phyloP scores from a whole-genome alignment of 2,329 filamentous ascomycete genomes.

The Curvularia verruculosa region DNA sequence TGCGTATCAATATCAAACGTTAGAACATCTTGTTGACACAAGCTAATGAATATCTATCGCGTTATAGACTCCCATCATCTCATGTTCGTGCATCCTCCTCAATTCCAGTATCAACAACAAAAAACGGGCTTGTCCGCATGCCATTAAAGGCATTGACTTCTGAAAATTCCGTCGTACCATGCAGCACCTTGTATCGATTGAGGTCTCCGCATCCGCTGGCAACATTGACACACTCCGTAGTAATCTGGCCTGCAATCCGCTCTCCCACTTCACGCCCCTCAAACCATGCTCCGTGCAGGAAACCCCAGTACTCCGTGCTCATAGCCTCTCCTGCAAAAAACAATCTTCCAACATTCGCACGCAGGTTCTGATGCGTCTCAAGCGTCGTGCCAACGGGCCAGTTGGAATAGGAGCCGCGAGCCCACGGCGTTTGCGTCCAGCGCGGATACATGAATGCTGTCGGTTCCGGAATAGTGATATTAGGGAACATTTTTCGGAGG shows the following conservation, averaged over 20 bases:
- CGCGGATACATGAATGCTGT: slow-evolving; percentile 66
- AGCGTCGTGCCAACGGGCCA: slow-evolving; percentile 69
- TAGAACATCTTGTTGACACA: neutral
- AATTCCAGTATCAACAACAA: slow-evolving; percentile 14
- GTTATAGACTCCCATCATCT: neutral
- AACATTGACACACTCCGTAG: slow-evolving; percentile 31
- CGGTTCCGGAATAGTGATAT: slow-evolving; percentile 63
- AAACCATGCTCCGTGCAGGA: slow-evolving; percentile 59
- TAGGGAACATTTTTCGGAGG: slow-evolving; percentile 66
- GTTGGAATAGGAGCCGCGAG: slow-evolving; percentile 69
- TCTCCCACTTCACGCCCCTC: slow-evolving; percentile 43
- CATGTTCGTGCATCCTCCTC: neutral
- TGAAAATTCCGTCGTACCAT: slow-evolving; percentile 37
- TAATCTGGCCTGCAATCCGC: slow-evolving; percentile 39
- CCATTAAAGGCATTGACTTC: slow-evolving; percentile 43
- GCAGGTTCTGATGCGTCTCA: slow-evolving; percentile 70
- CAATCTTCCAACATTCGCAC: slow-evolving; percentile 66
- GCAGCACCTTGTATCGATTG: slow-evolving; percentile 37
- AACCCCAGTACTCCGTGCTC: slow-evolving; percentile 68
- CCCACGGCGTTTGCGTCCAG: slow-evolving; percentile 60
- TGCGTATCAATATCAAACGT: neutral
- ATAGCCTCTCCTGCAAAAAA: slow-evolving; percentile 72
- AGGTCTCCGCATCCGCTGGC: slow-evolving; percentile 37
- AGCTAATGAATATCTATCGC: neutral
- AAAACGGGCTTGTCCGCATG: slow-evolving; percentile 37